Conservation (phyloP, 192 early-diverging fungal species). For the Coemansia pectinata region DNA sequence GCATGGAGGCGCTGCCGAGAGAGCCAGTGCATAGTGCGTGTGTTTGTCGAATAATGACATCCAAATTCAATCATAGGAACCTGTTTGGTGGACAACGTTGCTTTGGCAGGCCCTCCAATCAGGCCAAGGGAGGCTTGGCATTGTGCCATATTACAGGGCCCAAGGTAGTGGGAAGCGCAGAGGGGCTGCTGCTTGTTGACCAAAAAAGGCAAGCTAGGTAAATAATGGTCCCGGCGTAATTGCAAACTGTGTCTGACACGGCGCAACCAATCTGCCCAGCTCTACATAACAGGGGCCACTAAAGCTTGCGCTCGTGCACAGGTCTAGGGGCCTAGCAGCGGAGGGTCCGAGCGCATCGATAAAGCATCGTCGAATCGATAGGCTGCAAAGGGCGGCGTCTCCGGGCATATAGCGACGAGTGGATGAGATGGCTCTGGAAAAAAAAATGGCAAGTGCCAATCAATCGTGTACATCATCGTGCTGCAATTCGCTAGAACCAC, state of each 20-base stretch:
- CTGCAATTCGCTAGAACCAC: background rate
- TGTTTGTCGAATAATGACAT: background rate
- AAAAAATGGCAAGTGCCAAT: background rate
- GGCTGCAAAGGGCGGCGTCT: background rate
- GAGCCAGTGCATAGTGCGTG: background rate
- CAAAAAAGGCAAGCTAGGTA: background rate
- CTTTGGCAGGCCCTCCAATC: background rate
- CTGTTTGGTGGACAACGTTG: background rate
- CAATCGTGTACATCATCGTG: background rate
- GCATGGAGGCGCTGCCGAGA: background rate
- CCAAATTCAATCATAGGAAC: background rate
- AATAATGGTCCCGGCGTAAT: background rate
- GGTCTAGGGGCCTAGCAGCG: background rate
- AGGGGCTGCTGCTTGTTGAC: background rate
- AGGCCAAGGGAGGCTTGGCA: constrained; percentile 2
- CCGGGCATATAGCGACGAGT: background rate
- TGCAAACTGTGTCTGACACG: background rate
- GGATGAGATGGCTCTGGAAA: background rate
- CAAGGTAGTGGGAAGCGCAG: background rate
- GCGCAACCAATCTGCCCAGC: background rate
- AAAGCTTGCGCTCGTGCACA: background rate
- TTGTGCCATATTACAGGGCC: background rate
- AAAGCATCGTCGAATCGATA: background rate
- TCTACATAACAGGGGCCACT: background rate
- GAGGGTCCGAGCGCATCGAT: constrained; percentile 6